A percentile compares a stretch with the other conserved stretches of the same genome.
phyloP scores from a whole-genome alignment of 768 basidiomycete species.

The Clavulina sp. region DNA sequence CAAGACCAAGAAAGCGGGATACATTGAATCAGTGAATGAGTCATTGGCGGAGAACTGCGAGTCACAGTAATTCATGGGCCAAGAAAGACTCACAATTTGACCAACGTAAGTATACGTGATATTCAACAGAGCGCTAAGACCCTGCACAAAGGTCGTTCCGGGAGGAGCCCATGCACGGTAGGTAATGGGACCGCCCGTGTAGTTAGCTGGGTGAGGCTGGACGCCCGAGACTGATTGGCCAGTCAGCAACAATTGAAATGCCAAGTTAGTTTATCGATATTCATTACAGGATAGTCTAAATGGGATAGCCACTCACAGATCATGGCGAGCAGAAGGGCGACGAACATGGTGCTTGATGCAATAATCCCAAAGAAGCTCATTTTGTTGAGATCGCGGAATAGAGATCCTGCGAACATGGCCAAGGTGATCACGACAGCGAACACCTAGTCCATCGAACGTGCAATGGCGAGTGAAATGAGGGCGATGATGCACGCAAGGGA shows the following conservation, averaged over 20 bases:
- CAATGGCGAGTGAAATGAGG: too few species aligned
- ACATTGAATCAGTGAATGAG: not conserved
- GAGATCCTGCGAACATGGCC: not conserved
- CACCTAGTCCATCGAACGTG: too few species aligned
- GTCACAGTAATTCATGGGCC: too few species aligned
- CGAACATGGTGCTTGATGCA: not conserved
- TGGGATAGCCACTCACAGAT: not conserved
- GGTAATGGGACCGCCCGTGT: not conserved
- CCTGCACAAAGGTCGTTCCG: slow-evolving; percentile 15
- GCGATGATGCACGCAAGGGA: too few species aligned
- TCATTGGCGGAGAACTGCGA: too few species aligned
- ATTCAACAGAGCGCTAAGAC: slow-evolving; percentile 14
- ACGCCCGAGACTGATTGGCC: not conserved
- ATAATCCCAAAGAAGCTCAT: not conserved
- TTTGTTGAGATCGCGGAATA: not conserved
- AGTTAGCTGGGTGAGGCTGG: not conserved
- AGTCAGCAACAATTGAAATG: too few species aligned
- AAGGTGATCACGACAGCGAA: not conserved
- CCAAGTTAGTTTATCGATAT: too few species aligned
- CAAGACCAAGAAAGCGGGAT: not conserved
- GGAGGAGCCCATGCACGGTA: slow-evolving; percentile 11
- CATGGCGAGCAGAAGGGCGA: not conserved
- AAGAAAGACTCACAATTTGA: slow-evolving; percentile 12
- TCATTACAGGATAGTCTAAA: not conserved
- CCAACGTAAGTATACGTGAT: slow-evolving; percentile 12